These are phyloP conservation scores for Fomitopsis palustris DNA, from an alignment of 1,284 basidiomycete species.

Conservation along the genomic window DNA sequence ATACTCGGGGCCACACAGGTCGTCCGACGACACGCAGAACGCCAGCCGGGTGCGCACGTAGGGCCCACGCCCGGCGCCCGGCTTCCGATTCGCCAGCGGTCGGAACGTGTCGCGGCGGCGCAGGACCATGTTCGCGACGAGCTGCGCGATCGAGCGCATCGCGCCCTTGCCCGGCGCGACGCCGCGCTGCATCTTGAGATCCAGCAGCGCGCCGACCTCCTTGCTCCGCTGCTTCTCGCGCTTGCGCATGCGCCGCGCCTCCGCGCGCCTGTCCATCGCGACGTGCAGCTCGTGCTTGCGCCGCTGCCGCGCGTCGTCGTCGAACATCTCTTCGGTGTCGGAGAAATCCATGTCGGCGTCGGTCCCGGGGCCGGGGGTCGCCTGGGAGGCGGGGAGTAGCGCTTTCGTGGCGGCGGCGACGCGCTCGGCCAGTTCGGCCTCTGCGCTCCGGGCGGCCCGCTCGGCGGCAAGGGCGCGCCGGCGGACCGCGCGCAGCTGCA, in stretches of 20 bases:
- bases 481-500: conserved; percentile 34
- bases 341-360: background rate
- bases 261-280: conserved; percentile 40
- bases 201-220: conserved; percentile 47
- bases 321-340: conserved; percentile 5
- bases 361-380: background rate
- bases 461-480: conserved; percentile 38
- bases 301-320: conserved; percentile 19
- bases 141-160: conserved; percentile 40
- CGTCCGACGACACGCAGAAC: conserved; percentile 16
- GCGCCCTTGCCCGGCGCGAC: conserved; percentile 23
- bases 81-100: conserved; percentile 34
- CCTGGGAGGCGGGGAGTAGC: conserved; percentile 18
- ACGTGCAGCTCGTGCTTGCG: conserved; percentile 30
- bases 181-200: conserved; percentile 39
- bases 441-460: conserved; percentile 34
- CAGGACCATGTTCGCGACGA: conserved; percentile 57
- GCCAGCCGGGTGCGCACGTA: conserved; percentile 27
- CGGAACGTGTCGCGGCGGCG: conserved; percentile 38
- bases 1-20: conserved; percentile 7
- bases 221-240: conserved; percentile 47
- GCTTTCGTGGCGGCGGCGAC: conserved; percentile 20
- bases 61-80: conserved; percentile 12
- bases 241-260: conserved; percentile 43
- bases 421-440: conserved; percentile 31